Base-by-base conservation (phyloP, 768 basidiomycete genomes). In the Boletus rufocinnamomeus region DNA sequence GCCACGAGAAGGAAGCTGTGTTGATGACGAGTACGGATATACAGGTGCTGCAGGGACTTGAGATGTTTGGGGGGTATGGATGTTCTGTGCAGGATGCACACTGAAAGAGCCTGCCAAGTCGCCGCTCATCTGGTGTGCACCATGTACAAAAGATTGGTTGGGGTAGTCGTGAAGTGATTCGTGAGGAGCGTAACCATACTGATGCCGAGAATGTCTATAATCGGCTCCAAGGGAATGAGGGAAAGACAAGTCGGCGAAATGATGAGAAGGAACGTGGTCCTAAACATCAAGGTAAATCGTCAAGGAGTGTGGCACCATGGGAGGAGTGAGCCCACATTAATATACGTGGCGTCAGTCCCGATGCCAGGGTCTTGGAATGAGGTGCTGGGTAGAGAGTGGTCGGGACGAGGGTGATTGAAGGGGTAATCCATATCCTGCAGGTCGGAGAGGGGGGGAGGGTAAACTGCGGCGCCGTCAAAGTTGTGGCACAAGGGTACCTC, bases 401-500 rank as follows among this genome's bases (percentile, higher is more conserved):
- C 23, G 17, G 43, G 21, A 34, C 0, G 44, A 40, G 54, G 27
- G 10, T 35, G 21, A 44, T 37, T 14, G n/a, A 38, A 7, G 14
- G 50, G 0, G 35, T 56, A 51, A 27, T 21, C 38, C 40, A 19
- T 44, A 21, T 49, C 61, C 69, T 70, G 44, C 19, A 46, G 27
- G 47, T 30, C 16, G 17, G 38, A 50, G 50, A 38, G n/a, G 37
- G 41, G 14, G n/a, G 1, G 2, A 19, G 35, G 28, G 28, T 57
- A 2, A 64, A 35, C 21, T 13, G 28, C 3, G 8, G 43, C 8
- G n/a, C 43, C 28, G 14, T 47, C 7, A 10, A 45, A 35, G 17
- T n/a, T 50, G 48, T 67, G 58, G 65, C 45, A 43, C 34, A 32
- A 32, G 35, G 47, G 35, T 21, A 65, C 66, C 61, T 56, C 48